Percentiles rank a stretch among this genome's conserved stretches.
Conservation (phyloP, 2,329 filamentous ascomycete species). For the Anthostomella pinea region DNA sequence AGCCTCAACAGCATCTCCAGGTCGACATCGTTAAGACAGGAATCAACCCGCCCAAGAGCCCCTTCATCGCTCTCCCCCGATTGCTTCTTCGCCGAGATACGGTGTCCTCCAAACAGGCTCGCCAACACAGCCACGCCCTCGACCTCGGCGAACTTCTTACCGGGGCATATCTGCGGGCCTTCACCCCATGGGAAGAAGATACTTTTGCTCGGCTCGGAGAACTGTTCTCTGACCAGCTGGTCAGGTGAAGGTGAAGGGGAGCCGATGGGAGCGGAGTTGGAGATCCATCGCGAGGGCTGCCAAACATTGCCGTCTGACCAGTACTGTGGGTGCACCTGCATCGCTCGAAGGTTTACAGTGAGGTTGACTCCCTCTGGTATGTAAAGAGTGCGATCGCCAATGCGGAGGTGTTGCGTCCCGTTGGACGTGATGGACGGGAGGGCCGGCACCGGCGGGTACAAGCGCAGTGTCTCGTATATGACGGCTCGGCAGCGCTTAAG, state of each 20-base stretch:
- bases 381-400: constrained; percentile 2
- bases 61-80: constrained; percentile 11
- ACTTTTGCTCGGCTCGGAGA: constrained; percentile 7
- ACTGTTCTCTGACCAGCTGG: constrained; percentile 6
- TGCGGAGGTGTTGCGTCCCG: constrained; percentile 1
- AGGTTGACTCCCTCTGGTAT: constrained; percentile 5
- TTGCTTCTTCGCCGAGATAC: constrained; percentile 7
- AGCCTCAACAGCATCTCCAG: constrained; percentile 20
- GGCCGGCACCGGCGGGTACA: constrained; percentile 6
- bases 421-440: constrained; percentile 2
- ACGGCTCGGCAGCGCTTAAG: constrained; percentile 24
- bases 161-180: constrained; percentile 20
- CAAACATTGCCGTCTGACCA: constrained; percentile 6
- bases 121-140: constrained; percentile 21
- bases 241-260: background rate
- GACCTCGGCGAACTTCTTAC: constrained; percentile 21
- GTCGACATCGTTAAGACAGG: constrained; percentile 19
- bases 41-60: constrained; percentile 4
- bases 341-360: constrained; percentile 1
- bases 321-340: constrained; percentile 4
- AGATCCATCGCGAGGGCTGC: constrained; percentile 16
- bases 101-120: constrained; percentile 12
- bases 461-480: constrained; percentile 10
- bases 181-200: constrained; percentile 22
- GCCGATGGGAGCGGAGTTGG: background rate